phyloP scores from a whole-genome alignment of 441 rosid species.

The Erodium trifolium region DNA sequence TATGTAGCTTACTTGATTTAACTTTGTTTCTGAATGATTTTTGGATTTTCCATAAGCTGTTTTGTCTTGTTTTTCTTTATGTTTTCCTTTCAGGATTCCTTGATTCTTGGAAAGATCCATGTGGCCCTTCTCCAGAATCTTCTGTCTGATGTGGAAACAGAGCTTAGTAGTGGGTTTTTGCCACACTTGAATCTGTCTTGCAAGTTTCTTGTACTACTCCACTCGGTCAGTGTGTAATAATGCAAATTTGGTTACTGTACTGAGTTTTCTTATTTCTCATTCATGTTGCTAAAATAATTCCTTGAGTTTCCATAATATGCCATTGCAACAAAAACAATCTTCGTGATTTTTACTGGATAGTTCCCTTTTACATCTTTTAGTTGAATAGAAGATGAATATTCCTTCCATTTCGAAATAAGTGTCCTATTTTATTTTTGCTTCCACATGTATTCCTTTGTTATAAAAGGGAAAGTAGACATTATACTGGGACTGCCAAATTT shows the following conservation, averaged over 20 bases:
- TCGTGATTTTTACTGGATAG: neutral
- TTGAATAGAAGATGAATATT: neutral
- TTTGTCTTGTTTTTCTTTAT: slow-evolving; percentile 18
- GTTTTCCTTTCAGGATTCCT: slow-evolving; percentile 53
- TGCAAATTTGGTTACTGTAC: slow-evolving; percentile 1
- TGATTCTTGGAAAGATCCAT: slow-evolving; percentile 78
- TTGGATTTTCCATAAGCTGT: slow-evolving; percentile 3
- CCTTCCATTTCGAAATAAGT: neutral
- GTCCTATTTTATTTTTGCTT: neutral
- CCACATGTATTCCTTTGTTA: neutral
- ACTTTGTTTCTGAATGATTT: neutral
- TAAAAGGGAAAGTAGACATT: neutral
- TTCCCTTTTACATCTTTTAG: neutral
- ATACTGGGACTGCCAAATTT: neutral
- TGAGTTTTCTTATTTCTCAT: neutral
- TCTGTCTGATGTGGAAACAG: slow-evolving; percentile 56
- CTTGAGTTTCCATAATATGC: neutral
- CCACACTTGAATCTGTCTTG: slow-evolving; percentile 61
- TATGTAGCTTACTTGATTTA: slow-evolving; percentile 13
- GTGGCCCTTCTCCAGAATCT: slow-evolving; percentile 82
- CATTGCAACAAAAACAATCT: neutral
- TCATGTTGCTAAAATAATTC: neutral
- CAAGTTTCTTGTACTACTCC: slow-evolving; percentile 84
- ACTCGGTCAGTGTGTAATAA: slow-evolving; percentile 54
- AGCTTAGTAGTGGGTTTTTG: slow-evolving; percentile 42